Evolutionary conservation across 2,329 filamentous ascomycete species (phyloP), one percentile per base, ranked within the genome.

Genomic region (Paraphoma sp.): DNA sequence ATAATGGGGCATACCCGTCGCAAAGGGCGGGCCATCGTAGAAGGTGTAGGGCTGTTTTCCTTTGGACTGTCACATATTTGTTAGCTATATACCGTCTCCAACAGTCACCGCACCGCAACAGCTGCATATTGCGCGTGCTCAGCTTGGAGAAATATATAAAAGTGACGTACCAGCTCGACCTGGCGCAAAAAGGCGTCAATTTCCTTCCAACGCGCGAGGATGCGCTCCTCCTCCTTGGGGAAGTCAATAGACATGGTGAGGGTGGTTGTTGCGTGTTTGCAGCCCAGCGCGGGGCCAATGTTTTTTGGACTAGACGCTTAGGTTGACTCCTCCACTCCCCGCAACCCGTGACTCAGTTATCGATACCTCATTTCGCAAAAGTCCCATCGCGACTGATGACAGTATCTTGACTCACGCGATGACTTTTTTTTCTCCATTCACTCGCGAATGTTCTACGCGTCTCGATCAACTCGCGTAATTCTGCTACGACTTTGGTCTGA

Each of bases 141-240:
- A 28, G n/a, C 29, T 36, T 44, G 1, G 28, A 47, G 17, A 23
- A 5, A 10, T 6, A 8, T 30, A 17, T 12, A 10, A 9, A 28
- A 50, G 9, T 30, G 9, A 68, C 72, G 31, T 69, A 75, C 73
- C 54, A 98, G 86, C 79, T 95, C 90, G 60, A 94, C 87, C 82
- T 96, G 92, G 61, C 89, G 88, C 74, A 91, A 87, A 77, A 98
- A 98, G 67, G 95, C 95, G 72, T 94, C 86, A 76, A 96, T 95
- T 75, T 95, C 91, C 74, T 89, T 90, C 95, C 94, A 99, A 80
- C 87, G 86, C 75, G 89, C 83, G 77, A 98, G 88, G 77, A 93
- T 86, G 62, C 83, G 86, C 82, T 96, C 90, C 84, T 98, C 94
- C 79, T 95, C 91, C 78, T 91, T 90, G 54, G 94, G 90, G 78